Base-by-base conservation (phyloP, 108 stramenopile genomes). In the Cylindrotheca closterium region DNA sequence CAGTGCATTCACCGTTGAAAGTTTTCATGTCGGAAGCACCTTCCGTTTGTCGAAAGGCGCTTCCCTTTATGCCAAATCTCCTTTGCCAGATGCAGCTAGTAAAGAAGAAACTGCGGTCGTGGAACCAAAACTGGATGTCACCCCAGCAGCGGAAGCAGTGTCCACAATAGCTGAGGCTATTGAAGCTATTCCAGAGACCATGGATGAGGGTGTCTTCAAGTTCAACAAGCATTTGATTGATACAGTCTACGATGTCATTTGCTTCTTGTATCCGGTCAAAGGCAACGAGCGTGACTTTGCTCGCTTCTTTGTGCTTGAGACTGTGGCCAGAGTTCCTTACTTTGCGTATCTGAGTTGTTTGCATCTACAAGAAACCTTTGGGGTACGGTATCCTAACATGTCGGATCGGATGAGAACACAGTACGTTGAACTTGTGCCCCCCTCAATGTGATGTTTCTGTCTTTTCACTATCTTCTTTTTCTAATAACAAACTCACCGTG, bases 261-360 rank as follows among this genome's bases (percentile, higher is more conserved):
- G 80, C 55, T 51, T 79, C 29, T 15, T 85, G 15, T 79, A 81
- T 63, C 77, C 77, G 15, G 75, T 78, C 23, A 69, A 56, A 33
- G 63, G 63, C n/a, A 67, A 30, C 30, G 65, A 74, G 17, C 76
- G 81, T 5, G 72, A 65, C 49, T 82, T 58, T 63, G 87, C 89
- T 10, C 77, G 97, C 58, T 98, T 98, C 61, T 95, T 87, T 49
- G 88, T 84, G 26, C 63, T 98, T 21, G 97, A 98, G 70, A 98
- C 95, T 0, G 87, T 98, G 21, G 97, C 97, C 7, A 75, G 97
- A 4, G 82, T 97, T 3, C 97, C 97, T 1, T 98, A 98, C 85
- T 98, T 98, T 73, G 80, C 92, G 52, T 96, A 96, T 74, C 60
- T 87, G 55, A 75, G 77, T 18, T 84, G 93, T 18, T 78, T 98